Evolutionary conservation across 345 rosid genomes (phyloP).

Genomic region (Murraya paniculata): DNA sequence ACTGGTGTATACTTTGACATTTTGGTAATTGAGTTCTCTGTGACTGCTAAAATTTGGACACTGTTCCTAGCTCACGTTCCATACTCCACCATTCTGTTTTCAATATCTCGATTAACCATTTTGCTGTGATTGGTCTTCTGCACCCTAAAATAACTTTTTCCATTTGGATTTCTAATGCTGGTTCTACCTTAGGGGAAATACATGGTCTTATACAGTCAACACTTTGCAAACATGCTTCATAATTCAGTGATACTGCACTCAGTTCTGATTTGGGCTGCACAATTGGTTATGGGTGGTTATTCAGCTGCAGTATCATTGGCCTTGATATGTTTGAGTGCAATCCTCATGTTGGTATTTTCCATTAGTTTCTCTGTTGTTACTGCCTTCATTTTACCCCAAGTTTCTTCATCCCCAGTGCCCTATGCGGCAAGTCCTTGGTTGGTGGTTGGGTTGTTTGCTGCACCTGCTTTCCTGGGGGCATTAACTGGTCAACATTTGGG

Average conservation of each 20-base stretch:
- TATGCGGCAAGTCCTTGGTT: conserved; percentile 82
- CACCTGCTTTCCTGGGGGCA: conserved; percentile 90
- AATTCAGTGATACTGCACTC: conserved; percentile 85
- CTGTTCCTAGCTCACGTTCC: conserved; percentile 4
- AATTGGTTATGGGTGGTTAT: conserved; percentile 88
- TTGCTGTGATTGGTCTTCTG: conserved; percentile 4
- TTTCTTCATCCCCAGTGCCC: conserved; percentile 77
- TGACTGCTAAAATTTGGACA: conserved; percentile 17
- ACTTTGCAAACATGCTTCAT: conserved; percentile 68
- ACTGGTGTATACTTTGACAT: conserved; percentile 71
- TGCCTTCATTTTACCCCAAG: conserved; percentile 69
- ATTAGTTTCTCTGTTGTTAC: conserved; percentile 59
- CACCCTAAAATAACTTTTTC: conserved; percentile 4
- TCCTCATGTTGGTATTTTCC: conserved; percentile 72
- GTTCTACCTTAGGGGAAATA: conserved; percentile 65
- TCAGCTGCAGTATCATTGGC: conserved; percentile 61
- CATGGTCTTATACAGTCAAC: conserved; percentile 68
- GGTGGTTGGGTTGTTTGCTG: conserved; percentile 75
- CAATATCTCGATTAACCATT: background rate
- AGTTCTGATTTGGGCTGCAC: conserved; percentile 71
- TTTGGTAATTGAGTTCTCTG: conserved; percentile 49
- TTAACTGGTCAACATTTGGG: conserved; percentile 85
- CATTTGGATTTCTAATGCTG: conserved; percentile 15
- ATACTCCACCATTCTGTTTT: background rate
- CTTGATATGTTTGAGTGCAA: conserved; percentile 62